Base-by-base conservation (phyloP, 1,139 yeast genomes). In the Kluyveromyces sp. region DNA sequence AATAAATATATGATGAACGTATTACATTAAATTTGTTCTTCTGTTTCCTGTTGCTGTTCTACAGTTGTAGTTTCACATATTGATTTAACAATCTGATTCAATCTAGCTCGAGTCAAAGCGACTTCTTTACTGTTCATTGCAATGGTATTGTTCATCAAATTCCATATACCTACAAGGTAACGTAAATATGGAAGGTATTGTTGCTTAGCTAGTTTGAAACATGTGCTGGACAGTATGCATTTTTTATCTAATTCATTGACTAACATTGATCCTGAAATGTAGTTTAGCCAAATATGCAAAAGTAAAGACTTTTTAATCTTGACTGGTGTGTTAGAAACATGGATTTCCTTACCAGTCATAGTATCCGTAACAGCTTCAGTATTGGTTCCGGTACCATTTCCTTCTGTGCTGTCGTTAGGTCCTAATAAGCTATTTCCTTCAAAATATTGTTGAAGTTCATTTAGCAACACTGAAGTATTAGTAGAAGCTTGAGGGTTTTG, bases 111-210 rank as follows among this genome's bases (percentile, higher is more conserved):
- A 3, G 62, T 56, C 32, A 58, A 44, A 3, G 59, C 52, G 3
- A 59, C 64, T 32, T 61, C 65, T 43, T 60, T 61, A 21, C 50
- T 49, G 31, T 58, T 55, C 65, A 63, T 60, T 3, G 62, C 56
- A 7, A 61, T 47, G 3, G 66, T 61, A 39, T 63, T 53, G 43
- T 61, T 63, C 49, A 56, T 54, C 34, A 63, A 41, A 47, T 62
- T 63, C 64, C 66, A 63, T 34, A 61, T 43, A 3, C 66, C 65
- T 25, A 55, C 48, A 3, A 60, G 47, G 46, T 61, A 63, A 8
- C 55, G 48, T 31, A 61, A 45, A 5, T 44, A 37, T 3, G 48
- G 48, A 47, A 59, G 43, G 7, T 53, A 48, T 41, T 56, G 62
- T 37, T 50, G 52, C 36, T 53, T 57, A 7, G 58, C 49, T 28